A percentile compares a stretch with the other conserved stretches of the same genome.
phyloP scores from a whole-genome alignment of 768 basidiomycete species.

The Suillus variegatus region DNA sequence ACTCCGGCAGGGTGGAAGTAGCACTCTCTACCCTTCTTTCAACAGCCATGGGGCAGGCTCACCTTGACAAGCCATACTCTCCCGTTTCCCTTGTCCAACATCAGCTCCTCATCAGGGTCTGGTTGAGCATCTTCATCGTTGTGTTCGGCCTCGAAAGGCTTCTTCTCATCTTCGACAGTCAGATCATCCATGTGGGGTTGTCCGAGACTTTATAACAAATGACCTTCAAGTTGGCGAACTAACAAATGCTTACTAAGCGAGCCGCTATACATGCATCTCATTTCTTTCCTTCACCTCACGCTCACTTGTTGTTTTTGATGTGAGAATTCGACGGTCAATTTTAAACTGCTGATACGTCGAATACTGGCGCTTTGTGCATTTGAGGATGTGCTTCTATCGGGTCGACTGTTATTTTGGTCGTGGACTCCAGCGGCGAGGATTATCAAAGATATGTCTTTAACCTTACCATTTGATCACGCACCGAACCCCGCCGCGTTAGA shows the following conservation, averaged over 20 bases:
- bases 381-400: no score
- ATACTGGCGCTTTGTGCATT: no score
- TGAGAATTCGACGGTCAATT: no score
- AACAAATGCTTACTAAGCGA: neutral
- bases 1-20: neutral
- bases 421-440: no score
- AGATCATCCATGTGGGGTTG: conserved; percentile 33
- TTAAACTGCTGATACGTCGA: no score
- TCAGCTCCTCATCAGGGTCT: conserved; percentile 82
- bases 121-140: conserved; percentile 66
- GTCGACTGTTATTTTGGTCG: no score
- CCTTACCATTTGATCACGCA: neutral
- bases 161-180: conserved; percentile 63
- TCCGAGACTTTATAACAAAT: neutral
- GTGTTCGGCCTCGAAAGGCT: conserved; percentile 62
- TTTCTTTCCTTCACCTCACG: neutral
- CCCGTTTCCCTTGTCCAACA: conserved; percentile 73
- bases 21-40: neutral
- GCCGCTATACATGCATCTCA: no score
- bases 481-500: no score
- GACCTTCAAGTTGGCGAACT: neutral
- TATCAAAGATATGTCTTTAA: no score
- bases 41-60: conserved; percentile 19
- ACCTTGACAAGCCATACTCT: conserved; percentile 89
- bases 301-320: neutral